phyloP scores from a whole-genome alignment of 2,329 filamentous ascomycete genomes.

The Cladophialophora carrionii region DNA sequence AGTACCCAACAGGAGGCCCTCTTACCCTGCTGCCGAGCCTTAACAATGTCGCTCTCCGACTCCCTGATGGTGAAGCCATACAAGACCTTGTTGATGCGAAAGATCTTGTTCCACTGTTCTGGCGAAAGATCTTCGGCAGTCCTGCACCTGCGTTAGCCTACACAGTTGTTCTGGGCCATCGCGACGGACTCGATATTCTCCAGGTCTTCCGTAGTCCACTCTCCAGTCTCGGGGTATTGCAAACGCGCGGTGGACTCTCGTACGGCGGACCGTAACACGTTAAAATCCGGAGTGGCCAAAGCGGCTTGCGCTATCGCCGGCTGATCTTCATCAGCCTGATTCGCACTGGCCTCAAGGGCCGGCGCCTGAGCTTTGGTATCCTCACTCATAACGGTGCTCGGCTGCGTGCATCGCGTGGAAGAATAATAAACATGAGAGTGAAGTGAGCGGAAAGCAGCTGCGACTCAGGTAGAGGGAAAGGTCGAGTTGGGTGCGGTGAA shows the following conservation, averaged over 20 bases:
- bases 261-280: not conserved
- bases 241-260: not conserved
- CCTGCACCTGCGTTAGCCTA: not conserved
- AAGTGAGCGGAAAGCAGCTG: not conserved
- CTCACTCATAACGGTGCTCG: not conserved
- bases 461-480: not conserved
- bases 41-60: not conserved
- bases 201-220: not conserved
- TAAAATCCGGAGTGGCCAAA: not conserved
- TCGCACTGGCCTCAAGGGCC: not conserved
- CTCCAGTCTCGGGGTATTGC: not conserved
- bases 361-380: not conserved
- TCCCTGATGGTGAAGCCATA: not conserved
- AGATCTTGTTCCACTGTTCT: conserved; percentile 6
- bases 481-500: not conserved
- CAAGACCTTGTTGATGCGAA: not conserved
- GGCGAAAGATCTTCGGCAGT: not conserved
- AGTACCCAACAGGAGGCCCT: not conserved
- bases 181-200: not conserved
- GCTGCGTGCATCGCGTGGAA: not conserved
- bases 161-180: not conserved
- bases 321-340: not conserved
- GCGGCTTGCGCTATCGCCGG: not conserved
- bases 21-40: not conserved
- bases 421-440: not conserved